Evolutionary conservation across 2,329 filamentous ascomycete genomes (phyloP).

Genomic region (Nemania serpens): DNA sequence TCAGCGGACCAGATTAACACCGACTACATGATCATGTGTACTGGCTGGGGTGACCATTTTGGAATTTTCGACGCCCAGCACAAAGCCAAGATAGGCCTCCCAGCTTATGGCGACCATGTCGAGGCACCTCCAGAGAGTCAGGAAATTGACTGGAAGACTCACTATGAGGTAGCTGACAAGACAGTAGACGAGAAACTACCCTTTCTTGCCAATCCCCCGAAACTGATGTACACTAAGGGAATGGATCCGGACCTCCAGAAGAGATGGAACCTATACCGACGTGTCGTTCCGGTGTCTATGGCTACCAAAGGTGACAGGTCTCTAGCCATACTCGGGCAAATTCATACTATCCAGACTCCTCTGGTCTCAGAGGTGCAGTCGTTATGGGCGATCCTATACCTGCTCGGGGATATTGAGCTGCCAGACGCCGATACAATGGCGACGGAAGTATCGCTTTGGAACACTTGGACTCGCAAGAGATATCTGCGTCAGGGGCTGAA

Average conservation of each 20-base stretch:
- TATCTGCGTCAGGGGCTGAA: constrained; percentile 40
- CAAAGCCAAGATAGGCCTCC: constrained; percentile 33
- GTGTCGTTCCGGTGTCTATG: constrained; percentile 29
- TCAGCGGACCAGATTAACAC: constrained; percentile 23
- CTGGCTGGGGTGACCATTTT: constrained; percentile 38
- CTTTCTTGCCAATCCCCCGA: constrained; percentile 29
- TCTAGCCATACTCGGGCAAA: constrained; percentile 37
- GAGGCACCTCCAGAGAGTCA: constrained; percentile 6
- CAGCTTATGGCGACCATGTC: constrained; percentile 21
- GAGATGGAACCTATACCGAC: constrained; percentile 32
- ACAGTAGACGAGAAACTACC: constrained; percentile 35
- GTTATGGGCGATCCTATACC: constrained; percentile 40
- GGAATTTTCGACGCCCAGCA: constrained; percentile 34
- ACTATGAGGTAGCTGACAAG: constrained; percentile 33
- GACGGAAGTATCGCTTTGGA: constrained; percentile 40
- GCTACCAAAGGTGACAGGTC: constrained; percentile 38
- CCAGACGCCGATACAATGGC: constrained; percentile 39
- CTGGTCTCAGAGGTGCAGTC: constrained; percentile 40
- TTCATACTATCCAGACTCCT: constrained; percentile 41
- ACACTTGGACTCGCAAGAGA: constrained; percentile 42
- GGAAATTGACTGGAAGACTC: constrained; percentile 30
- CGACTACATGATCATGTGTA: constrained; percentile 38
- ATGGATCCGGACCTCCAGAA: constrained; percentile 30
- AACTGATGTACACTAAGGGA: constrained; percentile 22
- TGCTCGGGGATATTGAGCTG: constrained; percentile 39